phyloP scores from a whole-genome alignment of 2,329 filamentous ascomycete species.

The Mycosphaerella sp. region DNA sequence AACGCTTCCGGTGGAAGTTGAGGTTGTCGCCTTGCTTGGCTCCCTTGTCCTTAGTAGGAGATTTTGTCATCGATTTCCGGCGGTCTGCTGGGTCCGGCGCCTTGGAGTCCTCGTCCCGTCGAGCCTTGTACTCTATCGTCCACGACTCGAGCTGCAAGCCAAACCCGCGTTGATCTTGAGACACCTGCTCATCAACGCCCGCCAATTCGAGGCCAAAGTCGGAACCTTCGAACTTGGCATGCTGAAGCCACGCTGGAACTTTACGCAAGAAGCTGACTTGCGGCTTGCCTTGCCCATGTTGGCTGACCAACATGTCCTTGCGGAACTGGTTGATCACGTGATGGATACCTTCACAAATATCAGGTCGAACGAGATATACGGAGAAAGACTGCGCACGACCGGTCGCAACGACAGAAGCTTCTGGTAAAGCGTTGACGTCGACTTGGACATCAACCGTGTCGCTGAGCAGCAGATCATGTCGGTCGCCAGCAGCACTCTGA shows the following conservation, averaged over 20 bases:
- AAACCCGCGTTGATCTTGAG: constrained; percentile 71
- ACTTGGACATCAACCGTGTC: constrained; percentile 83
- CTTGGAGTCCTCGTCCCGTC: constrained; percentile 52
- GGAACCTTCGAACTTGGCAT: constrained; percentile 76
- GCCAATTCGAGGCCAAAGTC: constrained; percentile 89
- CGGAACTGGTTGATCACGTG: constrained; percentile 84
- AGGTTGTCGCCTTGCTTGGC: constrained; percentile 26
- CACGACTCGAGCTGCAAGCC: constrained; percentile 82
- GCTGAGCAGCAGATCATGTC: constrained; percentile 80
- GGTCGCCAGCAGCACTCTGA: constrained; percentile 73
- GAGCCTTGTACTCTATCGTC: constrained; percentile 81
- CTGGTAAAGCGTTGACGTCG: constrained; percentile 75
- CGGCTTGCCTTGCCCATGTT: constrained; percentile 34
- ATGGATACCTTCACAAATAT: constrained; percentile 85
- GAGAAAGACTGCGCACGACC: constrained; percentile 81
- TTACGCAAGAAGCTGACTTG: constrained; percentile 67
- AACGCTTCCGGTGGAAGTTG: constrained; percentile 42
- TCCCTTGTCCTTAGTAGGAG: constrained; percentile 42
- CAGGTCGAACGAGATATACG: constrained; percentile 80
- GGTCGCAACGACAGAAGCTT: constrained; percentile 73
- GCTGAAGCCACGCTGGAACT: constrained; percentile 75
- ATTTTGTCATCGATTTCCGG: constrained; percentile 66
- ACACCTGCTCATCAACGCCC: constrained; percentile 77
- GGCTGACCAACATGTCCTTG: constrained; percentile 55
- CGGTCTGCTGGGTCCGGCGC: constrained; percentile 39